Conservation (phyloP, 2,329 filamentous ascomycete species). For the Davidsoniella australis region DNA sequence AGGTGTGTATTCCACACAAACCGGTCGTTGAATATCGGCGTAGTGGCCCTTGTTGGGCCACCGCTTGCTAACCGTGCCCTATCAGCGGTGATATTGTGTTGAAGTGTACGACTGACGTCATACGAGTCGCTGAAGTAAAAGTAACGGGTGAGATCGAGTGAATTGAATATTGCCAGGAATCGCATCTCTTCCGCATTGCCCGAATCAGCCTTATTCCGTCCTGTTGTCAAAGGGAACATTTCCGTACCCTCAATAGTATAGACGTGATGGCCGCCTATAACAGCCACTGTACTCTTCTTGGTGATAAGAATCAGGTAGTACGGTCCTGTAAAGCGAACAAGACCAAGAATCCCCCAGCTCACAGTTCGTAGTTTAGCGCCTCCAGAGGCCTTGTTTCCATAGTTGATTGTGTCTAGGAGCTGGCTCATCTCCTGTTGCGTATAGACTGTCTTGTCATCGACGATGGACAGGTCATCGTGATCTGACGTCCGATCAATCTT, state of each 20-base stretch:
- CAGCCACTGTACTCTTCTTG: constrained; percentile 87
- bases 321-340: constrained; percentile 86
- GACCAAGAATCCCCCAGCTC: constrained; percentile 85
- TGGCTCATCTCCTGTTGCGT: constrained; percentile 83
- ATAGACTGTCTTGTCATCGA: constrained; percentile 91
- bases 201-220: constrained; percentile 59
- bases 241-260: constrained; percentile 94
- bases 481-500: constrained; percentile 88
- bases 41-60: background rate
- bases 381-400: constrained; percentile 81
- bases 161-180: constrained; percentile 76
- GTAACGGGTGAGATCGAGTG: constrained; percentile 73
- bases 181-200: constrained; percentile 74
- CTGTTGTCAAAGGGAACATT: constrained; percentile 67
- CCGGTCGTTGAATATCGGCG: constrained; percentile 63
- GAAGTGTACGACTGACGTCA: constrained; percentile 79
- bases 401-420: constrained; percentile 83
- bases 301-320: constrained; percentile 97
- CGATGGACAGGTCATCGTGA: constrained; percentile 57
- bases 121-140: constrained; percentile 99
- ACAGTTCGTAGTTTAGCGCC: constrained; percentile 80
- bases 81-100: constrained; percentile 78
- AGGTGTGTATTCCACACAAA: constrained; percentile 96
- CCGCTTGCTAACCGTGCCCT: constrained; percentile 46
- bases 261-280: constrained; percentile 89